phyloP scores from a whole-genome alignment of 1,139 yeast genomes.

The Nakaseomyces kungkrabaensis region DNA sequence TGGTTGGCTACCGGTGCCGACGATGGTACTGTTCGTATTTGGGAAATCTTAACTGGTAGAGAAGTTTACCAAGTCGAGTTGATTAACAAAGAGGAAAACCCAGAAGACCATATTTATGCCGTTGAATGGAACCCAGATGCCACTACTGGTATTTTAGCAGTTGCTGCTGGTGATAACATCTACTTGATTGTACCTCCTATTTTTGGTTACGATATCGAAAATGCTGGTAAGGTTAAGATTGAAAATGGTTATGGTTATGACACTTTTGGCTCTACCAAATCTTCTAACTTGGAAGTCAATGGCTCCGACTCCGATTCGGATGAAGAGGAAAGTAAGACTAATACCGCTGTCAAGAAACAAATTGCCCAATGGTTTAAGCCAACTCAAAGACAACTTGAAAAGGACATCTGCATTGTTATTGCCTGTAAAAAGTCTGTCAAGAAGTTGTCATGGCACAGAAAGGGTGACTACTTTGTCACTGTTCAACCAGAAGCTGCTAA shows the following conservation, averaged over 20 bases:
- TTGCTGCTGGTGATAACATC: constrained; percentile 72
- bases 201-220: constrained; percentile 81
- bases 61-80: constrained; percentile 65
- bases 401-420: constrained; percentile 70
- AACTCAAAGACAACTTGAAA: constrained; percentile 45
- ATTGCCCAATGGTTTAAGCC: constrained; percentile 86
- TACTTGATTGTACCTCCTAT: constrained; percentile 81
- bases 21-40: constrained; percentile 88
- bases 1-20: constrained; percentile 98
- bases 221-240: constrained; percentile 63
- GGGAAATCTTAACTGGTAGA: constrained; percentile 95
- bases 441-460: constrained; percentile 89
- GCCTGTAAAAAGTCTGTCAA: constrained; percentile 61
- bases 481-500: constrained; percentile 87
- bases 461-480: constrained; percentile 93
- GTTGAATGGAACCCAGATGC: constrained; percentile 87
- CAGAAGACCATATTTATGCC: constrained; percentile 70
- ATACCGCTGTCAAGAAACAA: constrained; percentile 36
- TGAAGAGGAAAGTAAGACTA: constrained; percentile 28
- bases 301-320: constrained; percentile 35
- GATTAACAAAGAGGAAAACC: constrained; percentile 31
- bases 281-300: constrained; percentile 38
- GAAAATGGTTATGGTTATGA: constrained; percentile 93
- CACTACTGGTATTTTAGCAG: constrained; percentile 66
- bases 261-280: constrained; percentile 52